These are phyloP conservation scores for Corylus avellana DNA, from an alignment of 306 rosid genomes.

Conservation along the genomic window DNA sequence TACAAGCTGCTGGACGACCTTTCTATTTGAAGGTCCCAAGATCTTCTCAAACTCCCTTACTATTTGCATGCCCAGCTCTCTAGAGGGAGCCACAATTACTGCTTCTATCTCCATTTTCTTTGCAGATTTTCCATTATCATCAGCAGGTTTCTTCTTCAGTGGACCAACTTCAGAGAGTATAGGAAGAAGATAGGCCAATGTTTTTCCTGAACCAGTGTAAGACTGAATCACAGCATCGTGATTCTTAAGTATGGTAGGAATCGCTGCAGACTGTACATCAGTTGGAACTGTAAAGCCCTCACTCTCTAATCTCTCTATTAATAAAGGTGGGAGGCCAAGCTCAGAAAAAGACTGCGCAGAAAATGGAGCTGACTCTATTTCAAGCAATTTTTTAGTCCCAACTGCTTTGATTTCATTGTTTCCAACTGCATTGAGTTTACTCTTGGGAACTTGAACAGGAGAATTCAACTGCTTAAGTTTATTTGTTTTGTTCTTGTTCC, in stretches of 20 bases:
- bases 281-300: constrained; percentile 83
- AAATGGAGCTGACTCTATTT: constrained; percentile 63
- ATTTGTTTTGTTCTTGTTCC: constrained; percentile 26
- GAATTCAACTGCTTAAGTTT: constrained; percentile 40
- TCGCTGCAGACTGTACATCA: constrained; percentile 78
- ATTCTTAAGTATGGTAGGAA: constrained; percentile 72
- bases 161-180: constrained; percentile 74
- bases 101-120: constrained; percentile 79
- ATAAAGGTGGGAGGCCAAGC: constrained; percentile 64
- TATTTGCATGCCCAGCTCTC: constrained; percentile 98
- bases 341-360: constrained; percentile 74
- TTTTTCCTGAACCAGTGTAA: constrained; percentile 94
- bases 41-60: constrained; percentile 94
- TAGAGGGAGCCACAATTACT: constrained; percentile 87
- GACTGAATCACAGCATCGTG: constrained; percentile 90
- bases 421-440: constrained; percentile 43
- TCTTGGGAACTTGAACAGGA: constrained; percentile 40
- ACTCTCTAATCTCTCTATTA: constrained; percentile 70
- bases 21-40: constrained; percentile 66
- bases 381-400: constrained; percentile 31
- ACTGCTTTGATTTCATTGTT: constrained; percentile 37
- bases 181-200: constrained; percentile 86
- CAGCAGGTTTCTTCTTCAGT: constrained; percentile 35
- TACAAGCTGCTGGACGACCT: constrained; percentile 88
- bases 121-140: constrained; percentile 37